These are phyloP conservation scores for Ophiostoma triangulosporum DNA, from an alignment of 2,329 filamentous ascomycete genomes.

Conservation along the genomic window DNA sequence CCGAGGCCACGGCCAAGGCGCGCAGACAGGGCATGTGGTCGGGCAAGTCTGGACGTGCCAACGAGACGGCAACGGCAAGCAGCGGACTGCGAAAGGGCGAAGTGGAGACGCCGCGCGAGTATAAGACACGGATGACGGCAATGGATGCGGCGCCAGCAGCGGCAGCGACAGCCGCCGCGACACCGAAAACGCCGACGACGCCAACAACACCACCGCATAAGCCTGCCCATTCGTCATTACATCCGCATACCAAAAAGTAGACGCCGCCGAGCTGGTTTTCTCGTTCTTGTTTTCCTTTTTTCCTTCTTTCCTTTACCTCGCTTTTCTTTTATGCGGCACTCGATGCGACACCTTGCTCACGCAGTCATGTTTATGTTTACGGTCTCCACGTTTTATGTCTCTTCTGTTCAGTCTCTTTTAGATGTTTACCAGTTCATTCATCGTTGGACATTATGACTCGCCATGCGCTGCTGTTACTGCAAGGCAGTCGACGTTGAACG, in stretches of 20 bases:
- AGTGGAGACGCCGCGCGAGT: conserved; percentile 73
- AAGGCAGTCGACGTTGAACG: no score
- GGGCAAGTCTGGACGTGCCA: conserved; percentile 33
- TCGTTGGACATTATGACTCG: no score
- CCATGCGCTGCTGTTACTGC: no score
- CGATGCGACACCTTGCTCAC: background rate
- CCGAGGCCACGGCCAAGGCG: conserved; percentile 52
- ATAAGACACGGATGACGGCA: conserved; percentile 48
- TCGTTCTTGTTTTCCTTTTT: background rate
- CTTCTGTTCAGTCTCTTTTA: background rate
- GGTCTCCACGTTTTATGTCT: background rate
- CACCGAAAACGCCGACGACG: background rate
- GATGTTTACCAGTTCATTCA: no score
- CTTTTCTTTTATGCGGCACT: background rate
- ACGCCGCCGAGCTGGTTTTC: background rate
- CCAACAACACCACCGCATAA: background rate
- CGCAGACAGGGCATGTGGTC: conserved; percentile 65
- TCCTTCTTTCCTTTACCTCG: background rate
- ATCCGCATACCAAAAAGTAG: background rate
- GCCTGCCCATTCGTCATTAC: background rate
- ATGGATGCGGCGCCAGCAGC: conserved; percentile 17
- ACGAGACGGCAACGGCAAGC: conserved; percentile 35
- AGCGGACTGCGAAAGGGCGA: conserved; percentile 22
- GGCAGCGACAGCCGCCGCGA: background rate
- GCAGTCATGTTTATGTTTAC: background rate